Evolutionary conservation across 176 grass and related monocot genomes (phyloP), one percentile per base, ranked within the genome.

Genomic region (Guadua angustifolia): DNA sequence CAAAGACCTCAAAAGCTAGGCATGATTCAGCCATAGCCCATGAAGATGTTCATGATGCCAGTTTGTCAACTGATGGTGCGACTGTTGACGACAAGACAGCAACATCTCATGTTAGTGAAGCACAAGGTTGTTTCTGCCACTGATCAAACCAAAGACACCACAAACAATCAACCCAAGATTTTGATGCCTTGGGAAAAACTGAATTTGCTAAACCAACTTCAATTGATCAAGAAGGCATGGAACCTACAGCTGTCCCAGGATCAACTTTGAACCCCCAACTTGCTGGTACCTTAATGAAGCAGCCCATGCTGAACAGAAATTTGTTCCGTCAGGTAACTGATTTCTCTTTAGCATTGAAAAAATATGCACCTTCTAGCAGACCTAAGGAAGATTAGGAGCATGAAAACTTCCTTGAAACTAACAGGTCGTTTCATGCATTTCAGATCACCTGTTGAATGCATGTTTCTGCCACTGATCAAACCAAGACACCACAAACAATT

Each of bases 381-480:
- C 9, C 39, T 39, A 75, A 38, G 80, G 63, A 70, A 49, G 2
- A n/a, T 63, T 83, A 14, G n/a, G 10, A 88, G 43, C 42, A 88
- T 63, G 32, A 24, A 77, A 61, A 53, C 1, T 42, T 38, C 10
- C 7, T 83, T 24, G 40, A 88, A 71, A 82, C 55, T 88, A 71
- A 78, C 25, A 24, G n/a, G 70, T 83, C 69, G 9, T 16, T 78
- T 62, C 49, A 12, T 77, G 44, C 38, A 55, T 83, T 88, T 51
- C 59, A 88, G 80, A 65, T 64, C 16, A 72, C 55, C 55, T 45
- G 71, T 39, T 75, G 86, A 88, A 78, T 67, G n/a, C n/a, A n/a
- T 43, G 64, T 62, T 70, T 40, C 72, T 77, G 64, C 26, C 24
- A 12, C 15, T 16, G 49, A 51, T 51, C 49, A 57, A 57, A 9